These are phyloP conservation scores for Alternaria sp. DNA, from an alignment of 2,329 filamentous ascomycete species.

Conservation along the genomic window DNA sequence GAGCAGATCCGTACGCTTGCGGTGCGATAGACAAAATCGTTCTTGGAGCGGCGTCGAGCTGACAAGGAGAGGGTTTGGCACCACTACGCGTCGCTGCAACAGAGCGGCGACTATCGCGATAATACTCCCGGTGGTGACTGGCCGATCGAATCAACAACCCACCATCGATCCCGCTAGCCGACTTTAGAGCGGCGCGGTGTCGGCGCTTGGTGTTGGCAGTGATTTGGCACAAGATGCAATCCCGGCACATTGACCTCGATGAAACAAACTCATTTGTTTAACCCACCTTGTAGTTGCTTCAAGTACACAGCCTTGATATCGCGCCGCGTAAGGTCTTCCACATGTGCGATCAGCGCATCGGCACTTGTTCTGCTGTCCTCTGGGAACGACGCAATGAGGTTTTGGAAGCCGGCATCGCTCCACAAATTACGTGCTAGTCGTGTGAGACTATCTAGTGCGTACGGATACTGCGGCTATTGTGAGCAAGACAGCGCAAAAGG, in stretches of 20 bases:
- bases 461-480: slow-evolving; percentile 71
- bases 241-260: slow-evolving; percentile 17
- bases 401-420: slow-evolving; percentile 69
- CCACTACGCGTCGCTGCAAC: slow-evolving; percentile 24
- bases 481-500: slow-evolving; percentile 30
- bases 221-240: slow-evolving; percentile 3
- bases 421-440: slow-evolving; percentile 71
- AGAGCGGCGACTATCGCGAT: slow-evolving; percentile 37
- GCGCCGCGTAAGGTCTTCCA: slow-evolving; percentile 72
- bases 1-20: slow-evolving; percentile 17
- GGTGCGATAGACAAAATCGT: slow-evolving; percentile 1
- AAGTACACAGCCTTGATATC: slow-evolving; percentile 81
- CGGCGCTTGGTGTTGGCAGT: slow-evolving; percentile 27
- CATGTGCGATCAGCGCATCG: slow-evolving; percentile 69
- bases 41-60: slow-evolving; percentile 17
- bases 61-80: slow-evolving; percentile 20
- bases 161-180: slow-evolving; percentile 25
- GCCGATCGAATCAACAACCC: slow-evolving; percentile 31
- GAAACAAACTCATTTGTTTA: slow-evolving; percentile 21
- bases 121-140: slow-evolving; percentile 25
- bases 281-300: slow-evolving; percentile 72
- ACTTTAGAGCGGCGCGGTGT: slow-evolving; percentile 32
- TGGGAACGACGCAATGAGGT: slow-evolving; percentile 76
- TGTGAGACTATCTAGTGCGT: slow-evolving; percentile 73
- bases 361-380: slow-evolving; percentile 67